A percentile compares a stretch with the other conserved stretches of the same genome.
Evolutionary conservation across 2,329 filamentous ascomycete genomes (phyloP).

Genomic region (Amylocarpus encephaloides): DNA sequence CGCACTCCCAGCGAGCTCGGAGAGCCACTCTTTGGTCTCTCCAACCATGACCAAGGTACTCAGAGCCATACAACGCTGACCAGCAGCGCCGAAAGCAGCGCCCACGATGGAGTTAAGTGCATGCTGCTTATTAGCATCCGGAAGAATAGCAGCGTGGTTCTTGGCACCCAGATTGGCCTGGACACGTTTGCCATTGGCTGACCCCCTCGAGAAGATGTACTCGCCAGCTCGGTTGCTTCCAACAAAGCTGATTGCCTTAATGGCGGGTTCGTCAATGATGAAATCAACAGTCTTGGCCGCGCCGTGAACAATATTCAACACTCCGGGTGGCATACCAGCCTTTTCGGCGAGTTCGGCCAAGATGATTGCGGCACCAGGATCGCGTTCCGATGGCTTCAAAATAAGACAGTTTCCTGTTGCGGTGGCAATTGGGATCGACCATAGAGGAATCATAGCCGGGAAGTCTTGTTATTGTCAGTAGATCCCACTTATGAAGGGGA

Average conservation of each 20-base stretch:
- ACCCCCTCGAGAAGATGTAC: slow-evolving; percentile 75
- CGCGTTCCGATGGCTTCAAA: slow-evolving; percentile 80
- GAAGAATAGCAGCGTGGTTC: slow-evolving; percentile 79
- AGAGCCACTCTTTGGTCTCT: slow-evolving; percentile 77
- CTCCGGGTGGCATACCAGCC: slow-evolving; percentile 75
- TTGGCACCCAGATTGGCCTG: slow-evolving; percentile 85
- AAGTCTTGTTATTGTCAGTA: slow-evolving; percentile 52
- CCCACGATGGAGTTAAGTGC: slow-evolving; percentile 79
- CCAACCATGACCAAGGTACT: slow-evolving; percentile 79
- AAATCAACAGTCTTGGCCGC: slow-evolving; percentile 77
- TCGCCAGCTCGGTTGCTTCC: slow-evolving; percentile 83
- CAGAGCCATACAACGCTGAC: slow-evolving; percentile 81
- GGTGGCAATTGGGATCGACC: slow-evolving; percentile 80
- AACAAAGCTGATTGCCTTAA: slow-evolving; percentile 84
- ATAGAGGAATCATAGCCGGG: slow-evolving; percentile 88
- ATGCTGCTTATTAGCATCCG: slow-evolving; percentile 86
- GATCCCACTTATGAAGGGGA: neutral
- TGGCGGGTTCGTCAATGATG: slow-evolving; percentile 75
- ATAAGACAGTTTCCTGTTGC: slow-evolving; percentile 79
- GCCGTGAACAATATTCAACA: slow-evolving; percentile 78
- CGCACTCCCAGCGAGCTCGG: slow-evolving; percentile 70
- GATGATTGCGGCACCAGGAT: slow-evolving; percentile 80
- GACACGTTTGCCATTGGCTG: slow-evolving; percentile 80
- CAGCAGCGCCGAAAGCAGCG: slow-evolving; percentile 77
- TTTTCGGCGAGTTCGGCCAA: slow-evolving; percentile 72